Percentiles rank a stretch among this genome's conserved stretches.
Conservation (phyloP, 768 basidiomycete species). For the Pleurotus platypus region DNA sequence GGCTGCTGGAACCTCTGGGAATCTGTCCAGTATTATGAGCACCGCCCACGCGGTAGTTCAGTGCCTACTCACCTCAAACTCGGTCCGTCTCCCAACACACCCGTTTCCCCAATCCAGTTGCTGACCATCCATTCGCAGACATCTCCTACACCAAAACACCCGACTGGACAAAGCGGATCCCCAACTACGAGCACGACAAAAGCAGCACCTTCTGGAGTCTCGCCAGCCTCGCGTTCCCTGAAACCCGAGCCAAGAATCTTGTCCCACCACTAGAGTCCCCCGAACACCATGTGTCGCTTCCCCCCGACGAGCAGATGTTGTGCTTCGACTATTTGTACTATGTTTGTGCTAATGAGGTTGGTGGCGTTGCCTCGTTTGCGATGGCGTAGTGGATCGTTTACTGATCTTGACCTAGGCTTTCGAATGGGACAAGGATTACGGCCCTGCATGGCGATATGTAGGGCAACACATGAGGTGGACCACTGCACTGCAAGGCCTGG, state of each 20-base stretch:
- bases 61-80: conserved; percentile 34
- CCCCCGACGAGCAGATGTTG: conserved; percentile 47
- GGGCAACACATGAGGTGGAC: conserved; percentile 52
- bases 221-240: conserved; percentile 43
- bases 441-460: conserved; percentile 56
- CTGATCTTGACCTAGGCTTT: conserved; percentile 33
- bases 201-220: conserved; percentile 44
- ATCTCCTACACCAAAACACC: conserved; percentile 51
- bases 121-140: conserved; percentile 26
- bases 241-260: conserved; percentile 33
- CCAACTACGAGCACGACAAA: conserved; percentile 38
- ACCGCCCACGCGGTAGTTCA: conserved; percentile 34
- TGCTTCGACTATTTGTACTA: conserved; percentile 55
- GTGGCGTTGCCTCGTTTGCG: conserved; percentile 10
- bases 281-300: conserved; percentile 35
- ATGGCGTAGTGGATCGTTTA: background rate
- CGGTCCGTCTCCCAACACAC: conserved; percentile 24
- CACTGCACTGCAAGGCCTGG: conserved; percentile 33
- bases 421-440: conserved; percentile 54
- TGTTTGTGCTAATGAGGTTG: conserved; percentile 42
- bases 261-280: conserved; percentile 38
- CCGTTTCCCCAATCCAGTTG: conserved; percentile 10
- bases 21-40: conserved; percentile 35
- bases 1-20: conserved; percentile 59
- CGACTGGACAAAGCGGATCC: conserved; percentile 44